phyloP scores from a whole-genome alignment of 495 filamentous ascomycete species.

The Tuber brumale region DNA sequence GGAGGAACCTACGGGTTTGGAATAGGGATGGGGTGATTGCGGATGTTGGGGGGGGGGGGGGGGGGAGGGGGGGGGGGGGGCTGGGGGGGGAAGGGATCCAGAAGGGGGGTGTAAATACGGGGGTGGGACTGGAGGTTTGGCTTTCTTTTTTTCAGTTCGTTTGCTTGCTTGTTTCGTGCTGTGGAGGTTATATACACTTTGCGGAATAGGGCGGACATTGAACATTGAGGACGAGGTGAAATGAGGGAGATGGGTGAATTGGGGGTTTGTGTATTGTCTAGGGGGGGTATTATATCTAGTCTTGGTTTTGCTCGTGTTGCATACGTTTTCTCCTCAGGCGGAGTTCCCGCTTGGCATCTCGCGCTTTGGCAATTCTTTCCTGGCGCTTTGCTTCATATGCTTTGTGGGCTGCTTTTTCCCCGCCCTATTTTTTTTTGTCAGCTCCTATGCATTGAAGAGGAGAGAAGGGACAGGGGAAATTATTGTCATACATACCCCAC shows the following conservation, averaged over 20 bases:
- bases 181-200: conserved; percentile 6
- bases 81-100: too few species aligned
- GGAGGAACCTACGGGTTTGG: conserved; percentile 1
- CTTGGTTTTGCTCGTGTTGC: background rate
- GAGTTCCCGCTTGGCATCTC: background rate
- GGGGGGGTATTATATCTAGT: background rate
- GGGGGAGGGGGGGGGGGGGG: too few species aligned
- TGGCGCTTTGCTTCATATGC: background rate
- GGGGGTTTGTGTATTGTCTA: background rate
- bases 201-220: background rate
- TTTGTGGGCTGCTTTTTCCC: background rate
- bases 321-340: background rate
- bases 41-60: background rate
- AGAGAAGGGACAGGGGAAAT: background rate
- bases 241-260: background rate
- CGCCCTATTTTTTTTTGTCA: background rate
- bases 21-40: conserved; percentile 8
- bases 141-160: background rate
- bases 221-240: background rate
- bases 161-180: background rate
- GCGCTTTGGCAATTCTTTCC: background rate
- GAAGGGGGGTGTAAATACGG: background rate
- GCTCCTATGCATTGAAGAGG: background rate
- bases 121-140: background rate
- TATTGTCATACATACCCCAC: background rate